A percentile compares a stretch with the other conserved stretches of the same genome.
Evolutionary conservation across 148 eudicot genomes (phyloP).

Genomic region (Linanthus parryae): DNA sequence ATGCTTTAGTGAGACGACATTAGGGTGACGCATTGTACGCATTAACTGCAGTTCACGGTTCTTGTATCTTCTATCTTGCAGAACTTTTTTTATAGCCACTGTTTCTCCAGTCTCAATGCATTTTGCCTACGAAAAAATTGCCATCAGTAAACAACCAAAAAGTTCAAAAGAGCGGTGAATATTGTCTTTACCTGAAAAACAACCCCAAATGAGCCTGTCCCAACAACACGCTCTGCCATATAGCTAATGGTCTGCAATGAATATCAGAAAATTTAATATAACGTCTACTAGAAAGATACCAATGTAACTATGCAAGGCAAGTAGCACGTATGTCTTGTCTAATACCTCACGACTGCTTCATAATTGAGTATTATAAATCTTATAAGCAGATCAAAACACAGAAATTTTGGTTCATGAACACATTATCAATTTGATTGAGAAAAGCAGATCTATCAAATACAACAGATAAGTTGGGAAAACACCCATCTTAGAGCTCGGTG

Average conservation of each 20-base stretch:
- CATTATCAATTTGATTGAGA: too few species aligned
- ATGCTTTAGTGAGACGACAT: slow-evolving; percentile 60
- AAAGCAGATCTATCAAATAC: too few species aligned
- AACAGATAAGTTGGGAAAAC: too few species aligned
- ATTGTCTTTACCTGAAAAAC: slow-evolving; percentile 43
- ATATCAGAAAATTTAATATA: not conserved
- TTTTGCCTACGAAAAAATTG: slow-evolving; percentile 41
- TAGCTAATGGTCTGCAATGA: slow-evolving; percentile 47
- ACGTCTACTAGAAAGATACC: not conserved
- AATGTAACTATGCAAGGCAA: not conserved
- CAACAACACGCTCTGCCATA: slow-evolving; percentile 67
- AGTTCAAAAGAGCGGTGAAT: not conserved
- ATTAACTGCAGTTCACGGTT: slow-evolving; percentile 75
- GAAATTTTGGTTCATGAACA: too few species aligned
- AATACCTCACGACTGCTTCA: too few species aligned
- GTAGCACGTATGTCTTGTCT: too few species aligned
- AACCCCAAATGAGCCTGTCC: slow-evolving; percentile 59
- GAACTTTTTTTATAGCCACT: slow-evolving; percentile 78
- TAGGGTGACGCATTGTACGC: slow-evolving; percentile 71
- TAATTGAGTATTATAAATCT: too few species aligned
- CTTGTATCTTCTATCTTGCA: slow-evolving; percentile 77
- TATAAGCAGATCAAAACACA: too few species aligned
- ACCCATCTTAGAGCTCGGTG: too few species aligned
- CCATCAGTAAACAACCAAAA: slow-evolving; percentile 2
- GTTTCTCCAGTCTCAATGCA: slow-evolving; percentile 77